phyloP scores from a whole-genome alignment of 2,329 filamentous ascomycete genomes.

The Sporothrix dimorphospora region DNA sequence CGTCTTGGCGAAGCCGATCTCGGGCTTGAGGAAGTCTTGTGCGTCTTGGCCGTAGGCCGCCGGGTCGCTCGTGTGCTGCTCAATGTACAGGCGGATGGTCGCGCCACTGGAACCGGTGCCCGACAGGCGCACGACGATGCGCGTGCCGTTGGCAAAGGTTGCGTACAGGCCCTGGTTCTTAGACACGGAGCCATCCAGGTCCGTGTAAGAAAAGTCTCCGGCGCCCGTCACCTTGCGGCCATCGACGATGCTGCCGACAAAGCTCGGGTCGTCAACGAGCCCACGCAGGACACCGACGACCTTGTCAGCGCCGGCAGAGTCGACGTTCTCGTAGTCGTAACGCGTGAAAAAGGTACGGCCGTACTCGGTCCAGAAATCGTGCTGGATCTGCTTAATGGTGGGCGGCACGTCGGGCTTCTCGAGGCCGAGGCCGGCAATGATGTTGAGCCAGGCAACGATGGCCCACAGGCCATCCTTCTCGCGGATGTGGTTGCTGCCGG shows the following conservation, averaged over 20 bases:
- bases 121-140: slow-evolving; percentile 91
- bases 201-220: slow-evolving; percentile 97
- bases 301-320: slow-evolving; percentile 87
- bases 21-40: slow-evolving; percentile 90
- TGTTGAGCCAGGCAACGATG: slow-evolving; percentile 96
- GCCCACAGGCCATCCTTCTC: slow-evolving; percentile 99
- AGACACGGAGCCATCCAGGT: slow-evolving; percentile 94
- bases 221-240: slow-evolving; percentile 81
- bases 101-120: slow-evolving; percentile 94
- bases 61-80: slow-evolving; percentile 87
- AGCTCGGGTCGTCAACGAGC: slow-evolving; percentile 72
- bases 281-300: slow-evolving; percentile 80
- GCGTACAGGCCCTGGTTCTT: slow-evolving; percentile 96
- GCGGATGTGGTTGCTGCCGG: slow-evolving; percentile 96
- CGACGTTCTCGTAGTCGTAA: slow-evolving; percentile 96
- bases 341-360: slow-evolving; percentile 98
- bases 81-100: slow-evolving; percentile 94
- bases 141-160: slow-evolving; percentile 91
- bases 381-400: slow-evolving; percentile 94
- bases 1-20: slow-evolving; percentile 81
- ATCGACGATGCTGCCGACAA: slow-evolving; percentile 80
- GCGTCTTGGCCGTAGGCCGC: slow-evolving; percentile 79
- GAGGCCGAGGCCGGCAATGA: slow-evolving; percentile 91
- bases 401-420: slow-evolving; percentile 78
- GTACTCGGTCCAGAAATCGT: slow-evolving; percentile 95